phyloP scores from a whole-genome alignment of 2,329 filamentous ascomycete species.

The Ascochyta viciae-villosae region DNA sequence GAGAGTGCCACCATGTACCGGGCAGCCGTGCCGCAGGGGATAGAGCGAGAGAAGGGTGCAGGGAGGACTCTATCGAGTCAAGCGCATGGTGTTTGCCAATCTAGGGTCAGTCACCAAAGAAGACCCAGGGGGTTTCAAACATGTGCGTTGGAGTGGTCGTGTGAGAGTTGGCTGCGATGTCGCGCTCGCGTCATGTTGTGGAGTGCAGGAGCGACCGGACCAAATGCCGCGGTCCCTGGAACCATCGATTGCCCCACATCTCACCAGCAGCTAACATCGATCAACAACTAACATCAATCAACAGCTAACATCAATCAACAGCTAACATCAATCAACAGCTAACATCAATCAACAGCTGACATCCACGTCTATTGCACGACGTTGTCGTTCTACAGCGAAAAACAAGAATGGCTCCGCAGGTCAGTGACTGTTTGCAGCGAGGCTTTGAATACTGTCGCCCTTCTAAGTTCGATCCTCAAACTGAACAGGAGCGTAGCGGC shows the following conservation, averaged over 20 bases:
- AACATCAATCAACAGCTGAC: neutral
- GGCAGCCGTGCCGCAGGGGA: neutral
- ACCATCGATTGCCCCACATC: constrained; percentile 1
- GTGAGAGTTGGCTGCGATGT: constrained; percentile 1
- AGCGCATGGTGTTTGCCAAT: constrained; percentile 6
- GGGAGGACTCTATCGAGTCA: neutral
- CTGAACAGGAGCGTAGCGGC: too few species aligned
- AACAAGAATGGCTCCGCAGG: too few species aligned
- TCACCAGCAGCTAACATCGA: neutral
- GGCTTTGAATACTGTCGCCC: too few species aligned
- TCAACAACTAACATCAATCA: too few species aligned
- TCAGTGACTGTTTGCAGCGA: too few species aligned
- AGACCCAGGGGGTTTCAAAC: constrained; percentile 1
- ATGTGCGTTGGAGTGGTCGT: constrained; percentile 4
- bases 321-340: neutral
- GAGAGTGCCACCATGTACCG: neutral
- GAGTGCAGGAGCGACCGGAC: constrained; percentile 5
- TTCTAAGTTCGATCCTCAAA: too few species aligned
- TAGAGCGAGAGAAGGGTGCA: neutral
- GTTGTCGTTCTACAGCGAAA: neutral
- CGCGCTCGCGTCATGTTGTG: constrained; percentile 14
- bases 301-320: neutral
- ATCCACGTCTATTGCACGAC: neutral
- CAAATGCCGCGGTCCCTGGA: constrained; percentile 12
- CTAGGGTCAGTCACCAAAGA: constrained; percentile 10